Evolutionary conservation across 768 basidiomycete genomes (phyloP).

Genomic region (Russula earlei): DNA sequence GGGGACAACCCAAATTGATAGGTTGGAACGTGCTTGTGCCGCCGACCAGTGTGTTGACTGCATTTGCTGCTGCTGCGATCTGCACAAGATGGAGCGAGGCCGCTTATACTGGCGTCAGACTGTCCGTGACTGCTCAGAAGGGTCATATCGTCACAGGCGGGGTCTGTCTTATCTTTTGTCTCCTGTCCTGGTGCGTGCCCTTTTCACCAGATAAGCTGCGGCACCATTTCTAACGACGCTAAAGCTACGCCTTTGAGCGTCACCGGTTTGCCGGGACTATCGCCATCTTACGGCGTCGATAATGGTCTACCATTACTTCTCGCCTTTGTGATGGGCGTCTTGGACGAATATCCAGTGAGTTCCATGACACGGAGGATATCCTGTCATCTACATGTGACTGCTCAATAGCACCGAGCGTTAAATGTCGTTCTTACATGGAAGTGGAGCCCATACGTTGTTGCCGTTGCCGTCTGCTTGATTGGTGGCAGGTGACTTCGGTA

Average conservation of each 20-base stretch:
- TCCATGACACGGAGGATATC: background rate
- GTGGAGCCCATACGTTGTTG: background rate
- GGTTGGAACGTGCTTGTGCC: slow-evolving; percentile 22
- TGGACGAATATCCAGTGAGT: background rate
- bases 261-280: background rate
- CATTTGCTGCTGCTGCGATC: slow-evolving; percentile 22
- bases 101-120: slow-evolving; percentile 11
- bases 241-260: background rate
- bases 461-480: too few relatives aligned
- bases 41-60: slow-evolving; percentile 21
- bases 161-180: slow-evolving; percentile 16
- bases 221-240: background rate
- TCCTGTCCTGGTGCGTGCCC: slow-evolving; percentile 4
- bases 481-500: background rate
- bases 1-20: slow-evolving; percentile 17
- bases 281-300: background rate
- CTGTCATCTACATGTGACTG: too few relatives aligned
- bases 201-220: background rate
- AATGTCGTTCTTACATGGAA: background rate
- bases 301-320: background rate
- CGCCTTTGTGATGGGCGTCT: background rate
- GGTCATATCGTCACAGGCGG: slow-evolving; percentile 25
- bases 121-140: slow-evolving; percentile 22
- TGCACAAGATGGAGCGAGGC: slow-evolving; percentile 23
- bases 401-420: too few relatives aligned